Percentiles rank a stretch among this genome's conserved stretches.
Evolutionary conservation across 116 monocot genomes (phyloP).

Genomic region (Iris pallida): DNA sequence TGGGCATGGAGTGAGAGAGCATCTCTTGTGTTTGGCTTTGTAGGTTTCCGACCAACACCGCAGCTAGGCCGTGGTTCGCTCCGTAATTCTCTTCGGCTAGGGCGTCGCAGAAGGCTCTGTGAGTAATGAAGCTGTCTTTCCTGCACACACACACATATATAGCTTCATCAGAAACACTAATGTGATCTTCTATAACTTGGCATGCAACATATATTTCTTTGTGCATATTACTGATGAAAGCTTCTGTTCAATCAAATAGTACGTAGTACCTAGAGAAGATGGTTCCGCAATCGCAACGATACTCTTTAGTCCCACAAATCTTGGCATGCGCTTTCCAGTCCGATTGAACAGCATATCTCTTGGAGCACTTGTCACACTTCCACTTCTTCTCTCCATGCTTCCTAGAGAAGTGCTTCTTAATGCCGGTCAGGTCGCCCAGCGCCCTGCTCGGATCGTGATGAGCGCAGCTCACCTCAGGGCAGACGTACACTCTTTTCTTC

Average conservation of each 20-base stretch:
- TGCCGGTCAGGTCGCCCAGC: constrained; percentile 42
- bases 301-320: constrained; percentile 51
- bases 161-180: no score
- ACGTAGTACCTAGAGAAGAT: constrained; percentile 52
- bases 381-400: constrained; percentile 56
- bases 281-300: constrained; percentile 50
- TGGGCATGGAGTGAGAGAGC: constrained; percentile 20
- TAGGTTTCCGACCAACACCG: constrained; percentile 18
- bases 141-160: constrained; percentile 7
- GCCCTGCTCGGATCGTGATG: constrained; percentile 41
- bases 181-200: no score
- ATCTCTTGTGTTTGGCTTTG: constrained; percentile 25
- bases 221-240: no score
- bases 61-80: constrained; percentile 17
- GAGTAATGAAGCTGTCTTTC: constrained; percentile 37
- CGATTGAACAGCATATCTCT: constrained; percentile 50
- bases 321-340: constrained; percentile 56
- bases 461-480: constrained; percentile 41
- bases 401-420: constrained; percentile 47
- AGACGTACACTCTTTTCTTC: constrained; percentile 47
- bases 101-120: constrained; percentile 38
- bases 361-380: constrained; percentile 54
- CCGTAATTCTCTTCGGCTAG: constrained; percentile 24
- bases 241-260: not conserved
- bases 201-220: no score